These are phyloP conservation scores for Fusarium xylarioides DNA, from an alignment of 2,329 filamentous ascomycete genomes.

Conservation along the genomic window DNA sequence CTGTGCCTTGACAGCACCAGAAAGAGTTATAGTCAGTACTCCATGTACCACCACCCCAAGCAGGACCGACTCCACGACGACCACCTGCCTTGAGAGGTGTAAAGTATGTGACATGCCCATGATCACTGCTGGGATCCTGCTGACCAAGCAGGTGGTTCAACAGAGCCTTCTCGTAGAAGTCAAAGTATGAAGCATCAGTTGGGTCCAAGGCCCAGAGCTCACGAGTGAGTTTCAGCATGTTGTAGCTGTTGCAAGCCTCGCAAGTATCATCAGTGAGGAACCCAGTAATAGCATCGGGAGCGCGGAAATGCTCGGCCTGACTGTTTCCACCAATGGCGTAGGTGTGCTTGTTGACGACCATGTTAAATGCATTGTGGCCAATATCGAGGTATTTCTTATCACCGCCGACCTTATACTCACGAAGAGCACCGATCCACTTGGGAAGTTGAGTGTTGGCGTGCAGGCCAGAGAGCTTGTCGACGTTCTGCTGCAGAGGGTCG, in stretches of 20 bases:
- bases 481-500: constrained; percentile 55
- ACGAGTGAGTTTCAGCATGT: constrained; percentile 65
- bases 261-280: constrained; percentile 57
- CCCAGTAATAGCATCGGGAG: constrained; percentile 55
- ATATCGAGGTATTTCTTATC: constrained; percentile 56
- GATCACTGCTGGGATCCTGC: constrained; percentile 54
- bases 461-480: constrained; percentile 57
- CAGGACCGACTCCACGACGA: constrained; percentile 58
- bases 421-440: constrained; percentile 62
- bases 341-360: constrained; percentile 56
- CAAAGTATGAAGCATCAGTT: constrained; percentile 54
- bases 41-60: constrained; percentile 64
- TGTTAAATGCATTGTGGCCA: constrained; percentile 59
- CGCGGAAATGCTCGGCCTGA: constrained; percentile 61
- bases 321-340: constrained; percentile 65
- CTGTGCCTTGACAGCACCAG: constrained; percentile 64
- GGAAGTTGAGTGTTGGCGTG: constrained; percentile 65
- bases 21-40: constrained; percentile 62
- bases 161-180: constrained; percentile 61
- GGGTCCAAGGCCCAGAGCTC: constrained; percentile 59
- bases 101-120: constrained; percentile 64
- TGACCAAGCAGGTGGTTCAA: constrained; percentile 61
- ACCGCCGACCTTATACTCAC: constrained; percentile 60
- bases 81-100: constrained; percentile 59
- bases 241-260: constrained; percentile 64